phyloP scores from a whole-genome alignment of 2,329 filamentous ascomycete genomes.

The Amauroascus verrucosus region DNA sequence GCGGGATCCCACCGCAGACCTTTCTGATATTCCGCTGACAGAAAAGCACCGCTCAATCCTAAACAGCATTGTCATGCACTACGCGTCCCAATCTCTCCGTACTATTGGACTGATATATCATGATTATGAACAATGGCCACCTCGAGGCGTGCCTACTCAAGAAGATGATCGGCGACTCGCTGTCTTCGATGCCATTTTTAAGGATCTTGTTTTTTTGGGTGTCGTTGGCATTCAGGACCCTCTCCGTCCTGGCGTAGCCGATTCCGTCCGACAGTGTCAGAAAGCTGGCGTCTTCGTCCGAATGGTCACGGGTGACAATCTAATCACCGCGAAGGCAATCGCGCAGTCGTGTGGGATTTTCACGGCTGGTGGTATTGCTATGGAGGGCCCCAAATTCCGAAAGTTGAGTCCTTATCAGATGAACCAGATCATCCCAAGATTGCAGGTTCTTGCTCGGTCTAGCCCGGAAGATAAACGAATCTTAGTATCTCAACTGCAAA shows the following conservation, averaged over 20 bases:
- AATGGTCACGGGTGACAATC: conserved; percentile 65
- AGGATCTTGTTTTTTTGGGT: conserved; percentile 61
- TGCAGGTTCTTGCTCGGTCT: conserved; percentile 56
- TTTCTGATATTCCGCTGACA: conserved; percentile 23
- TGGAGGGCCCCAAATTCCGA: conserved; percentile 60
- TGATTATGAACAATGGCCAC: conserved; percentile 62
- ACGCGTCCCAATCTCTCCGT: conserved; percentile 52
- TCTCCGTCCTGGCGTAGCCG: conserved; percentile 55
- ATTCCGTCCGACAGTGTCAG: conserved; percentile 57
- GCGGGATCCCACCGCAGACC: conserved; percentile 19
- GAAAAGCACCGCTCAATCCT: conserved; percentile 23
- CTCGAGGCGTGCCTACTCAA: conserved; percentile 42
- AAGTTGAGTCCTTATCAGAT: conserved; percentile 51
- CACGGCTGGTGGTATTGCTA: conserved; percentile 48
- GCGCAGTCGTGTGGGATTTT: conserved; percentile 63
- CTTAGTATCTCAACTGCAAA: conserved; percentile 50
- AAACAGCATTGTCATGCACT: conserved; percentile 31
- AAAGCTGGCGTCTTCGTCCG: conserved; percentile 60
- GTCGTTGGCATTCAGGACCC: conserved; percentile 68
- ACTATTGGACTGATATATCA: conserved; percentile 66
- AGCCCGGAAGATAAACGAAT: conserved; percentile 59
- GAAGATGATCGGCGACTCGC: conserved; percentile 55
- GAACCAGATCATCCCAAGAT: conserved; percentile 47
- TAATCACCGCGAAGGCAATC: conserved; percentile 62
- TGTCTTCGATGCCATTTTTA: conserved; percentile 58